Conservation (phyloP, 805 yeast genomes). For the Wickerhamiella azyma region DNA sequence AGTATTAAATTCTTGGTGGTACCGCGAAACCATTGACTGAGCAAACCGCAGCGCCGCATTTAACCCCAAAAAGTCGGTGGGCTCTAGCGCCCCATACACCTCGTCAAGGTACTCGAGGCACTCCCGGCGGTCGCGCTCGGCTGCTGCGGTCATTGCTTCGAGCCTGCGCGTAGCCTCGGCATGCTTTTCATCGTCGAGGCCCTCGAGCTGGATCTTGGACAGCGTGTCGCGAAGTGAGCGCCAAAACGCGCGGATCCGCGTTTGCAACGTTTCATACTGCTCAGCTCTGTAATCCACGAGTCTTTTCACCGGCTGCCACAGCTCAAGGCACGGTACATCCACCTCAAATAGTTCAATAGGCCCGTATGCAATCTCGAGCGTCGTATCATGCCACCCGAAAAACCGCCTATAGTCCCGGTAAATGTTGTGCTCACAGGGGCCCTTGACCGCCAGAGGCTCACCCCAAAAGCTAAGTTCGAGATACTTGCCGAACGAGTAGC, state of each 20-base stretch:
- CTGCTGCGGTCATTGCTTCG: conserved; percentile 40
- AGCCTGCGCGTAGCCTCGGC: conserved; percentile 54
- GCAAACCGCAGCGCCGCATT: conserved; percentile 56
- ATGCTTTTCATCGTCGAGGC: conserved; percentile 54
- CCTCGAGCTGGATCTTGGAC: conserved; percentile 63
- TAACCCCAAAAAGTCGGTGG: conserved; percentile 54
- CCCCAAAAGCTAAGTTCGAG: conserved; percentile 78
- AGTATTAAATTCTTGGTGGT: conserved; percentile 74
- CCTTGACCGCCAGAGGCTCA: conserved; percentile 40
- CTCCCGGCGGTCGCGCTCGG: conserved; percentile 36
- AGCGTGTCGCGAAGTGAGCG: conserved; percentile 57
- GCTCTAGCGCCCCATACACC: conserved; percentile 41
- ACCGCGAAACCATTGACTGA: conserved; percentile 69
- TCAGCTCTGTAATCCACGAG: conserved; percentile 59
- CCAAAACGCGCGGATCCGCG: conserved; percentile 49
- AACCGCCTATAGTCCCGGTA: conserved; percentile 71
- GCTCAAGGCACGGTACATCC: conserved; percentile 56
- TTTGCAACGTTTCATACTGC: conserved; percentile 38
- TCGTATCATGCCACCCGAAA: conserved; percentile 67
- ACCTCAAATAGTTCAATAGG: conserved; percentile 66
- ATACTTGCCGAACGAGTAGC: conserved; percentile 84
- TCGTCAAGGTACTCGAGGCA: conserved; percentile 35
- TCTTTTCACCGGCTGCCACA: conserved; percentile 58
- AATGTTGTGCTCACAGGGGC: conserved; percentile 67
- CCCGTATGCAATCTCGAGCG: conserved; percentile 66